Conservation (phyloP, 192 early-diverging fungal genomes). For the Ambispora gerdemannii region DNA sequence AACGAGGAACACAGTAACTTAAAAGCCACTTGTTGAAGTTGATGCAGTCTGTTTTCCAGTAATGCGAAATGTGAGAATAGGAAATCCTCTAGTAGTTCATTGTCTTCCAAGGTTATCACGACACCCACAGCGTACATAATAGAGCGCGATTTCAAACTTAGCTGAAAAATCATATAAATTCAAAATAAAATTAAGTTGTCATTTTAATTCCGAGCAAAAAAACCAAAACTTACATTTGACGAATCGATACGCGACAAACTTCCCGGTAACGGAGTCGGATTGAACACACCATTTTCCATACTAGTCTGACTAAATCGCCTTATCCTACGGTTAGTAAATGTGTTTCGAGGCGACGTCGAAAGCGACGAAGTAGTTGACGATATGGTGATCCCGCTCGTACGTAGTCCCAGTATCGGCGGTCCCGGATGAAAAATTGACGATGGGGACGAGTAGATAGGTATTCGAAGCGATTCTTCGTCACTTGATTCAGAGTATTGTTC, state of each 20-base stretch:
- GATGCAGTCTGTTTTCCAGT: constrained; percentile 54
- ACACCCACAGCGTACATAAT: constrained; percentile 52
- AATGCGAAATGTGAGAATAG: constrained; percentile 59
- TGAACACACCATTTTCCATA: constrained; percentile 56
- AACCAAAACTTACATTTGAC: neutral
- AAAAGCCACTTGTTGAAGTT: constrained; percentile 49
- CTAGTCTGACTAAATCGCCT: constrained; percentile 54
- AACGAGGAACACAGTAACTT: constrained; percentile 35
- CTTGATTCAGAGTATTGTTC: constrained; percentile 33
- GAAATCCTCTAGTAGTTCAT: constrained; percentile 47
- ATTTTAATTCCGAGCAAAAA: no score
- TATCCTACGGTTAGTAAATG: constrained; percentile 41
- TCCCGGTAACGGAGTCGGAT: constrained; percentile 51
- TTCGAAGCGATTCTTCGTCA: constrained; percentile 36
- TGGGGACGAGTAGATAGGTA: neutral
- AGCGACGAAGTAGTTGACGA: constrained; percentile 4
- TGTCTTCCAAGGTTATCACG: constrained; percentile 48
- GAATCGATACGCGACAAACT: neutral
- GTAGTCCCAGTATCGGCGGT: constrained; percentile 38
- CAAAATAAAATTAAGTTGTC: no score
- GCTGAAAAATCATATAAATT: constrained; percentile 30
- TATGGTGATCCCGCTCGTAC: constrained; percentile 21
- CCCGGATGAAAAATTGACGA: constrained; percentile 28
- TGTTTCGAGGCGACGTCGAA: constrained; percentile 31
- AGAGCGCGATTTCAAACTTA: constrained; percentile 42